phyloP scores from a whole-genome alignment of 306 rosid species.

The Begonia peltatifolia region DNA sequence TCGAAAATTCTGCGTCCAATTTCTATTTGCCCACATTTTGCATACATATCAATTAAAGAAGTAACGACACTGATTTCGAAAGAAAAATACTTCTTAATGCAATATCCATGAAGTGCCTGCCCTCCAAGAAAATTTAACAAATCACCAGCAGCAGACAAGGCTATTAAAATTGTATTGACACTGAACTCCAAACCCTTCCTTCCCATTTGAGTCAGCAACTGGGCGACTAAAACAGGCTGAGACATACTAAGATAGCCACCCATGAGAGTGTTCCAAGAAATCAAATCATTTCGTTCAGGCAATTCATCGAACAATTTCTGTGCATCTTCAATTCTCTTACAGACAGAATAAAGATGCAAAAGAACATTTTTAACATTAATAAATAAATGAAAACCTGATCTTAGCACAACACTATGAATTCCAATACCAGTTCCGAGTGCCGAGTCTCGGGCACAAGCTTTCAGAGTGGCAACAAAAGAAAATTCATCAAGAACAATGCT shows the following conservation, averaged over 20 bases:
- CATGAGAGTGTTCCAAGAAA: constrained; percentile 58
- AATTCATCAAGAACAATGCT: constrained; percentile 29
- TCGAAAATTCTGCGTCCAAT: constrained; percentile 25
- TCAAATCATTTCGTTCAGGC: constrained; percentile 34
- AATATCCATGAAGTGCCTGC: constrained; percentile 35
- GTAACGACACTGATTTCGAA: constrained; percentile 32
- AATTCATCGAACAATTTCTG: constrained; percentile 41
- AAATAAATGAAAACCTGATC: constrained; percentile 36
- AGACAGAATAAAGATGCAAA: constrained; percentile 36
- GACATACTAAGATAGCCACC: constrained; percentile 41
- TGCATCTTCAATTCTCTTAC: constrained; percentile 38
- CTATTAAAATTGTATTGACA: constrained; percentile 28
- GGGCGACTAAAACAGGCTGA: constrained; percentile 26
- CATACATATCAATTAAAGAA: constrained; percentile 45
- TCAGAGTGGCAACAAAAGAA: constrained; percentile 34
- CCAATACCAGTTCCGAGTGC: constrained; percentile 34
- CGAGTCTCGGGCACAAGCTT: constrained; percentile 38
- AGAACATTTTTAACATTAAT: constrained; percentile 39
- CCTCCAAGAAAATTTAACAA: constrained; percentile 19
- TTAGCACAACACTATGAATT: constrained; percentile 44
- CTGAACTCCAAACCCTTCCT: constrained; percentile 25
- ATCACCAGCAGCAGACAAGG: constrained; percentile 42
- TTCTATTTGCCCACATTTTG: constrained; percentile 22
- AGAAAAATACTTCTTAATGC: constrained; percentile 28
- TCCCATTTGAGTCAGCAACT: constrained; percentile 30